Evolutionary conservation across 73 alveolate species (phyloP).

Genomic region (Paramecium pentaurelia): DNA sequence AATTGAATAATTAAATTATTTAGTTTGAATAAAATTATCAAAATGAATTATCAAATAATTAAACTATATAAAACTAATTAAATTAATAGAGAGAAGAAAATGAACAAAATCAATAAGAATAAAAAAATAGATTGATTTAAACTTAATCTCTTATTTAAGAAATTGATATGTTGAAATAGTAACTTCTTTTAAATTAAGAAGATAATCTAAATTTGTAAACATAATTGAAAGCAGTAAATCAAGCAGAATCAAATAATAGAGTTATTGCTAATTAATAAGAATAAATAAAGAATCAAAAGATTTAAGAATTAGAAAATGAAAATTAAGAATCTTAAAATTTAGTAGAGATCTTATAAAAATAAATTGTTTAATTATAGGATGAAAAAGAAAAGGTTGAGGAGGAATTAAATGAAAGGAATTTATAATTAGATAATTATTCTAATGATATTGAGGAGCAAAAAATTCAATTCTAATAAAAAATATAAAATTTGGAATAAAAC

Average conservation of each 20-base stretch:
- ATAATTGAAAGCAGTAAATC: not conserved
- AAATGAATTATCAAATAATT: not conserved
- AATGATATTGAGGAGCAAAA: not conserved
- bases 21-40: not conserved
- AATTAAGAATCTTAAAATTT: not conserved
- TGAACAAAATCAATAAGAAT: not conserved
- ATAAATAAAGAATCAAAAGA: not conserved
- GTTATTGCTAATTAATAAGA: not conserved
- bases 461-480: not conserved
- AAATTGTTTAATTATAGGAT: not conserved
- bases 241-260: not conserved
- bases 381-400: not conserved
- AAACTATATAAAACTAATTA: not conserved
- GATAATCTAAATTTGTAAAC: not conserved
- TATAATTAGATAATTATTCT: not conserved
- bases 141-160: not conserved
- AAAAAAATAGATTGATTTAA: not conserved
- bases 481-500: not conserved
- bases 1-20: not conserved
- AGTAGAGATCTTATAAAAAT: not conserved
- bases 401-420: not conserved
- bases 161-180: not conserved
- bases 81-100: not conserved
- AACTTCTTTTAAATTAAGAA: not conserved
- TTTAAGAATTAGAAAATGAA: not conserved